Evolutionary conservation across 805 yeast species (phyloP).

Genomic region (Kuraishia floccosa): DNA sequence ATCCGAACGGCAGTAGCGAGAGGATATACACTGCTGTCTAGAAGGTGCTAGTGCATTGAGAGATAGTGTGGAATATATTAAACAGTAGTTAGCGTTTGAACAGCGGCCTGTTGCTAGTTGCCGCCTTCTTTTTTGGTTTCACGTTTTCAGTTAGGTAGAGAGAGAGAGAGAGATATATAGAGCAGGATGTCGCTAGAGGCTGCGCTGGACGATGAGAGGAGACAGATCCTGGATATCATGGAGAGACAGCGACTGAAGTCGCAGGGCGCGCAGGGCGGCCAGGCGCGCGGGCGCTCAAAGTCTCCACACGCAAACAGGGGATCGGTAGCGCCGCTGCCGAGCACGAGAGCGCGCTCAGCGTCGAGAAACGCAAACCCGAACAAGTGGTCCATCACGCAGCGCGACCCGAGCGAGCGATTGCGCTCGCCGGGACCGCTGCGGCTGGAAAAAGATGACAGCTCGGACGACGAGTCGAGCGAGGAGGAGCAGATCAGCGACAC

Average conservation of each 20-base stretch:
- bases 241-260: conserved; percentile 12
- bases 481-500: conserved; percentile 54
- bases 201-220: conserved; percentile 20
- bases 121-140: too few relatives aligned
- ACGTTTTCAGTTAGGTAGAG: too few relatives aligned
- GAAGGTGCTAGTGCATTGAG: too few relatives aligned
- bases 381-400: conserved; percentile 58
- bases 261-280: conserved; percentile 10
- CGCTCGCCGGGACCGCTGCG: conserved; percentile 8
- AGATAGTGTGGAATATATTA: too few relatives aligned
- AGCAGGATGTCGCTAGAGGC: conserved; percentile 19
- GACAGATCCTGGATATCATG: conserved; percentile 15
- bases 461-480: conserved; percentile 23
- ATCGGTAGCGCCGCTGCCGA: conserved; percentile 5
- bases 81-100: too few relatives aligned
- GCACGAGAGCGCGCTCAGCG: conserved; percentile 12
- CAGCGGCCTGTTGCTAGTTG: too few relatives aligned
- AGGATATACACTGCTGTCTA: too few relatives aligned
- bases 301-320: conserved; percentile 1
- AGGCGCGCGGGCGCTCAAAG: conserved; percentile 11
- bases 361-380: conserved; percentile 9
- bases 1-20: too few relatives aligned
- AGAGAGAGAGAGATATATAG: too few relatives aligned
- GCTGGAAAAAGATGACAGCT: conserved; percentile 8
- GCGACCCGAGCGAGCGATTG: conserved; percentile 65